Evolutionary conservation across 192 early-diverging fungal species (phyloP), one percentile per base, ranked within the genome.

Genomic region (Spizellomyces sp.): DNA sequence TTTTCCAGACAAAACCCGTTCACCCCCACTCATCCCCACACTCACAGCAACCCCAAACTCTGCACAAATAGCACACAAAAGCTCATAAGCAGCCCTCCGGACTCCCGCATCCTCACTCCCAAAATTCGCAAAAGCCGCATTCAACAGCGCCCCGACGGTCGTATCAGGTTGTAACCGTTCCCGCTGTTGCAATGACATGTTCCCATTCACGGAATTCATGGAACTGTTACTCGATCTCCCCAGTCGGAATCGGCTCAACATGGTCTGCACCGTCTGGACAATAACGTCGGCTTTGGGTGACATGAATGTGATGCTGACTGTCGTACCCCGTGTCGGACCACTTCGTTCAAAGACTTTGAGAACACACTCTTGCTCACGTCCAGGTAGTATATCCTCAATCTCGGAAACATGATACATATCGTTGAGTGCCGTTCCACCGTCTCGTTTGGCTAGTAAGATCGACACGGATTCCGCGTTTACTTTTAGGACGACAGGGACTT

Each of bases 91-190:
- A 55, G 94, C 88, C 57, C 93, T 76, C 9, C 96, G 81, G 48
- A 99, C 77, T 45, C 83, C 85, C 4, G 93, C 83, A 67, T 96
- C 93, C 22, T 90, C 88, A 48, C 90, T 91, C 0, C 92, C 93
- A 54, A 94, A 83, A 77, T 96, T 96, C 48, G 95, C 80, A 66
- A 99, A 74, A 19, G 96, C 92, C 82, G 98, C 94, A 64, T 96
- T 98, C 47, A 98, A 81, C 48, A 98, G 76, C 17, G 90, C 92
- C 9, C 95, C 96, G 0, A 95, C 93, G 7, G 97, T 94, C 84
- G 96, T 94, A 9, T 85, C 83, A 5, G 96, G 94, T 57, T 90
- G 86, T 56, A 98, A 72, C 43, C 64, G 89, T 22, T 56, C 19
- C n/a, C 62, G 70, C 62, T 64, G 47, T 9, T 10, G n/a, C 15